Evolutionary conservation across 2,329 filamentous ascomycete species (phyloP).

Genomic region (Sordariomycetes sp.): DNA sequence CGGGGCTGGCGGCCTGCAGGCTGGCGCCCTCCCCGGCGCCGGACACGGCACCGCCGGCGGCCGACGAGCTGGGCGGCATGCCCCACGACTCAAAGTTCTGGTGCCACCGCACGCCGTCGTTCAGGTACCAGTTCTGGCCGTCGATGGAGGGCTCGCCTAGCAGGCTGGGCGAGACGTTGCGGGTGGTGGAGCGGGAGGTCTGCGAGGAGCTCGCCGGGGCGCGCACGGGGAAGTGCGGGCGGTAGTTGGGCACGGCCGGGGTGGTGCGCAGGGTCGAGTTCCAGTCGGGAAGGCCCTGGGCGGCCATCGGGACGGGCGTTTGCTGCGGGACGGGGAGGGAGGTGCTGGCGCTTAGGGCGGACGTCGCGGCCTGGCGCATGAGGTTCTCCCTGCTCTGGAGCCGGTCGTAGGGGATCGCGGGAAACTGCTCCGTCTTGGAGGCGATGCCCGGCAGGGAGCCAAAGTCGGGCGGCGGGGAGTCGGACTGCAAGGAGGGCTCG

Average conservation of each 20-base stretch:
- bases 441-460: conserved; percentile 1
- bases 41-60: background rate
- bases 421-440: conserved; percentile 8
- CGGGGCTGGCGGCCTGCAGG: background rate
- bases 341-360: background rate
- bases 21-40: background rate
- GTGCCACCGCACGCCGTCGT: conserved; percentile 46
- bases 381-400: conserved; percentile 1
- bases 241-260: background rate
- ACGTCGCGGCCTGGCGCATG: background rate
- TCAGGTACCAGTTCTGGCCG: conserved; percentile 46
- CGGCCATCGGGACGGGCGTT: background rate
- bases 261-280: background rate
- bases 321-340: background rate
- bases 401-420: conserved; percentile 7
- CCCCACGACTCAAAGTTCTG: conserved; percentile 47
- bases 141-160: conserved; percentile 24
- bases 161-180: background rate
- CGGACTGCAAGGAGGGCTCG: background rate
- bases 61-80: background rate
- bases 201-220: background rate
- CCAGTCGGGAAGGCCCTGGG: background rate
- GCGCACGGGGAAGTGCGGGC: background rate
- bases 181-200: conserved; percentile 5
- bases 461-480: conserved; percentile 19